phyloP scores from a whole-genome alignment of 352 stramenopile genomes.

The Pythium angustatum region DNA sequence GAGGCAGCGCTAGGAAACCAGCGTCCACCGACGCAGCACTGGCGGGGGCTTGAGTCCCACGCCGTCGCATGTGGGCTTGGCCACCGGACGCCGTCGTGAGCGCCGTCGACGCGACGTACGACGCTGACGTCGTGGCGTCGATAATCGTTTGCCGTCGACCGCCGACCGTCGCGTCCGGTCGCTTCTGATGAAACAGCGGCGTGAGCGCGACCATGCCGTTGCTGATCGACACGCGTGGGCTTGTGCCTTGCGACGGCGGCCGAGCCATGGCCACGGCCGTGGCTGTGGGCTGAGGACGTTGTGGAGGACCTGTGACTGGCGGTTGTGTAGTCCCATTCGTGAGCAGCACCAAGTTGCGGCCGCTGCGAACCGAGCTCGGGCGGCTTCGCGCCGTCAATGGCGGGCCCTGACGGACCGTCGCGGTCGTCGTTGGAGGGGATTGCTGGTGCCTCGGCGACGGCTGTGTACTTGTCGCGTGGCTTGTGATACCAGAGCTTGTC shows the following conservation, averaged over 20 bases:
- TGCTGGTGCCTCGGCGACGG: conserved; percentile 10
- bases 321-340: conserved; percentile 9
- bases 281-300: background rate
- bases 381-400: conserved; percentile 22
- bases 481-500: background rate
- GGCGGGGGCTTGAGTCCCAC: background rate
- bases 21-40: background rate
- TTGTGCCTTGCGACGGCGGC: conserved; percentile 20
- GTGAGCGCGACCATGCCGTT: conserved; percentile 42
- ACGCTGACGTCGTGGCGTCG: conserved; percentile 6
- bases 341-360: conserved; percentile 45
- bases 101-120: background rate
- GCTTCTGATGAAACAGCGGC: conserved; percentile 22
- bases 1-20: too few species aligned
- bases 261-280: conserved; percentile 4
- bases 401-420: background rate
- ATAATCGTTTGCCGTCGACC: conserved; percentile 25
- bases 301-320: background rate
- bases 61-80: conserved; percentile 4
- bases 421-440: background rate
- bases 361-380: conserved; percentile 49
- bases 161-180: background rate
- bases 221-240: conserved; percentile 31
- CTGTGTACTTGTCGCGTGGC: background rate
- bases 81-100: background rate